These are phyloP conservation scores for Phytopythium vexans DNA, from an alignment of 352 stramenopile species.

Conservation along the genomic window DNA sequence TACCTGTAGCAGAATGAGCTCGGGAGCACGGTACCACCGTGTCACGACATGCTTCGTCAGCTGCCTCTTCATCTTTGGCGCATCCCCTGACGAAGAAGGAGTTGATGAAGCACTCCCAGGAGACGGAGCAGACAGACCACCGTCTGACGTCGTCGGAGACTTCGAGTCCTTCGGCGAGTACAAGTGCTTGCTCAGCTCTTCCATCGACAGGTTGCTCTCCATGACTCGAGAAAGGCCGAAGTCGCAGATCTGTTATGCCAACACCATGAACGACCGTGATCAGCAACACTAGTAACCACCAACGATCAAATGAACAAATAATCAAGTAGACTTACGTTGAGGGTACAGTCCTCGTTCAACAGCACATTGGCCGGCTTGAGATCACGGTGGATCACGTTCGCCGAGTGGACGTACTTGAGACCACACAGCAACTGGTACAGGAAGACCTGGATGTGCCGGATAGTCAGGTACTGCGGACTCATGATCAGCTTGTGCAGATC, in stretches of 20 bases:
- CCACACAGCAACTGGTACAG: slow-evolving; percentile 94
- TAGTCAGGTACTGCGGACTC: slow-evolving; percentile 90
- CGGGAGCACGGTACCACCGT: slow-evolving; percentile 96
- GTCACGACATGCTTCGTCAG: slow-evolving; percentile 98
- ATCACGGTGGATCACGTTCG: slow-evolving; percentile 87
- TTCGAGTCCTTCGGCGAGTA: slow-evolving; percentile 80
- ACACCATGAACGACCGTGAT: not conserved
- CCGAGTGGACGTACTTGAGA: slow-evolving; percentile 96
- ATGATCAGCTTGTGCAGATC: slow-evolving; percentile 95
- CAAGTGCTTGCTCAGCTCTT: slow-evolving; percentile 71
- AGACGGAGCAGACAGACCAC: slow-evolving; percentile 51
- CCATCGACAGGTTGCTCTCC: slow-evolving; percentile 72
- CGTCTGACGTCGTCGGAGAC: slow-evolving; percentile 71
- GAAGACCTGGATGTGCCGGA: slow-evolving; percentile 97
- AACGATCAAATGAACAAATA: not conserved
- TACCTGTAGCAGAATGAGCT: slow-evolving; percentile 92
- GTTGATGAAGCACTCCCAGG: slow-evolving; percentile 66
- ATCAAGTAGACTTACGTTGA: slow-evolving; percentile 46
- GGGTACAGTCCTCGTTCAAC: slow-evolving; percentile 84
- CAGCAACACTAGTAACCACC: too few species aligned
- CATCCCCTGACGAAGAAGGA: slow-evolving; percentile 54
- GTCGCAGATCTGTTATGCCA: slow-evolving; percentile 60
- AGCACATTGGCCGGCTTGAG: slow-evolving; percentile 90
- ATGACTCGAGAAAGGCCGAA: slow-evolving; percentile 84
- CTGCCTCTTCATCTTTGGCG: slow-evolving; percentile 84